Evolutionary conservation across 1,139 yeast genomes (phyloP).

Genomic region (Suhomyces bribrorum): DNA sequence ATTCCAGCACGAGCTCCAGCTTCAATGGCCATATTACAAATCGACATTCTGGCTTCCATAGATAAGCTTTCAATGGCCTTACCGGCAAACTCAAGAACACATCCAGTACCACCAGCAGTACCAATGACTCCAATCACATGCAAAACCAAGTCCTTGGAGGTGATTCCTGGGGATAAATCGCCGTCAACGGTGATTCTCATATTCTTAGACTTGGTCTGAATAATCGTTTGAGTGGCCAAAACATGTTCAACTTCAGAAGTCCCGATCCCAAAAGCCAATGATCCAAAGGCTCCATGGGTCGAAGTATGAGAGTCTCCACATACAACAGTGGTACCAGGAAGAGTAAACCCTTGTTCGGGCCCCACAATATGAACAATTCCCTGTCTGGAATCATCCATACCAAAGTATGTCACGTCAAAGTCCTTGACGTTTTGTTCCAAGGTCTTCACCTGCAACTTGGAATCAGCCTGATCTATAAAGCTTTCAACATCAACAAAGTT

Average conservation of each 20-base stretch:
- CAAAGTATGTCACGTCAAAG: conserved; percentile 87
- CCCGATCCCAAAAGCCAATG: conserved; percentile 98
- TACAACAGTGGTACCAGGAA: conserved; percentile 97
- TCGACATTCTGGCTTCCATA: conserved; percentile 99
- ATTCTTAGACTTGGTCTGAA: conserved; percentile 92
- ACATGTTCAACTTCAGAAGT: conserved; percentile 99
- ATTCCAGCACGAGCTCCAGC: conserved; percentile 99
- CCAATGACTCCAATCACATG: conserved; percentile 97
- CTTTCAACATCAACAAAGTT: conserved; percentile 71
- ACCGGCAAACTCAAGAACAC: conserved; percentile 96
- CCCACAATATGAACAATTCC: conserved; percentile 98
- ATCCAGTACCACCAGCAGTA: conserved; percentile 99
- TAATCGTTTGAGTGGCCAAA: conserved; percentile 92
- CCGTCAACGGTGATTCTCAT: conserved; percentile 90
- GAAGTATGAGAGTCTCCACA: conserved; percentile 99
- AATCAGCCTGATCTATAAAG: conserved; percentile 90
- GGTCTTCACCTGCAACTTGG: conserved; percentile 88
- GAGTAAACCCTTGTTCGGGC: conserved; percentile 97
- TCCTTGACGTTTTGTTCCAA: conserved; percentile 89
- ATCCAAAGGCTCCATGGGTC: conserved; percentile 97
- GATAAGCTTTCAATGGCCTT: conserved; percentile 84
- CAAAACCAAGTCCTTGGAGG: conserved; percentile 90
- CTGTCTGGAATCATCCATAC: conserved; percentile 91
- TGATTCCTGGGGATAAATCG: conserved; percentile 79
- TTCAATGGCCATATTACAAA: conserved; percentile 98